Evolutionary conservation across 208 protist genomes (phyloP).

Genomic region (Naegleria lovaniensis): DNA sequence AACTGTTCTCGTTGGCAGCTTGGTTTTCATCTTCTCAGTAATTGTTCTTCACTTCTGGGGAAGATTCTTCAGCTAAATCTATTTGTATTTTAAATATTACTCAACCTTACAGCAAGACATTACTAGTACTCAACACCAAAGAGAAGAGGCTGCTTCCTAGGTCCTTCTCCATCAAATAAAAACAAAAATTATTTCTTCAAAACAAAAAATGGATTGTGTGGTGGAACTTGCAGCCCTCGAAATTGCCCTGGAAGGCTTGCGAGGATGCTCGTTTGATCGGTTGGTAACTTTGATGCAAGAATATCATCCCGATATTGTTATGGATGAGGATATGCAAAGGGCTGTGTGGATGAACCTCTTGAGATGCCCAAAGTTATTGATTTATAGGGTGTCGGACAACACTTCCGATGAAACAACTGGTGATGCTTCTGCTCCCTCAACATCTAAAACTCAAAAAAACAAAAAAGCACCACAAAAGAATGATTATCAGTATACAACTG

Average conservation of each 20-base stretch:
- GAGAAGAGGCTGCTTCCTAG: too few species aligned
- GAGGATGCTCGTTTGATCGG: neutral
- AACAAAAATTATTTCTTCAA: neutral
- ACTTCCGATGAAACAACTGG: neutral
- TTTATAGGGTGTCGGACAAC: neutral
- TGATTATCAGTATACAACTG: neutral
- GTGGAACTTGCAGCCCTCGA: neutral
- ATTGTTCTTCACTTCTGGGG: conserved; percentile 18
- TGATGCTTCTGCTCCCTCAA: neutral
- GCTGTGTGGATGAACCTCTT: neutral
- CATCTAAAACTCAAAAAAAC: neutral
- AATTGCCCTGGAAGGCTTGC: neutral
- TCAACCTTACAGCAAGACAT: too few species aligned
- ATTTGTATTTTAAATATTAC: too few species aligned
- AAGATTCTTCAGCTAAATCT: neutral
- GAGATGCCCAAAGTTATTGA: neutral
- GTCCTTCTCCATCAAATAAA: neutral
- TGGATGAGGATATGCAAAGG: neutral
- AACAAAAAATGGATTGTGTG: neutral
- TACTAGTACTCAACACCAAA: too few species aligned
- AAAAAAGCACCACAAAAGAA: neutral
- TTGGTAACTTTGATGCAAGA: neutral
- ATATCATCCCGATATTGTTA: neutral
- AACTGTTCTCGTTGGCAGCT: neutral
- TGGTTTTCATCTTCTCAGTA: conserved; percentile 20